These are phyloP conservation scores for Wickerhamiella domercqiae DNA, from an alignment of 805 yeast genomes.

Conservation along the genomic window DNA sequence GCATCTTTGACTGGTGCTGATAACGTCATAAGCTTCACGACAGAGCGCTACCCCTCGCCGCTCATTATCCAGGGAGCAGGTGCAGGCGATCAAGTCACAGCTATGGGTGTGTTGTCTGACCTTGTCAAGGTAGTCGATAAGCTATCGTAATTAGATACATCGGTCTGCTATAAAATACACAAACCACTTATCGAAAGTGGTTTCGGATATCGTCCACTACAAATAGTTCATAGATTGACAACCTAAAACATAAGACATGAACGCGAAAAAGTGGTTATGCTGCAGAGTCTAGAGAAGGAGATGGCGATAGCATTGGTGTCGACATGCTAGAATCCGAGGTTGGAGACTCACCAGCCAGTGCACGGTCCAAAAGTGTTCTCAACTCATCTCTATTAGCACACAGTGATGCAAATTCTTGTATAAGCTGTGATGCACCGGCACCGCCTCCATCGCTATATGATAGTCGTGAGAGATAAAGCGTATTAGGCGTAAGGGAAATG, in stretches of 20 bases:
- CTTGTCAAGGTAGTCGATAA: slow-evolving; percentile 72
- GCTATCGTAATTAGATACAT: background rate
- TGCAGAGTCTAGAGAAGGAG: too few species aligned
- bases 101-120: slow-evolving; percentile 89
- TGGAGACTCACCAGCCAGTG: background rate
- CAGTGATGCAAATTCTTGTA: slow-evolving; percentile 4
- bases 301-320: too few species aligned
- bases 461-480: slow-evolving; percentile 55
- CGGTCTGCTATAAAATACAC: too few species aligned
- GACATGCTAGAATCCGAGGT: background rate
- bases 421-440: slow-evolving; percentile 10
- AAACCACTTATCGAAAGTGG: too few species aligned
- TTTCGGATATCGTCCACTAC: too few species aligned
- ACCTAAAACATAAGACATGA: too few species aligned
- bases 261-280: too few species aligned
- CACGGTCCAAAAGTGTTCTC: slow-evolving; percentile 7
- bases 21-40: slow-evolving; percentile 81
- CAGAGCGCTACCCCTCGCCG: slow-evolving; percentile 87
- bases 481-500: slow-evolving; percentile 73
- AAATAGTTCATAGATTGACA: too few species aligned
- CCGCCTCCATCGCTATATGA: slow-evolving; percentile 7
- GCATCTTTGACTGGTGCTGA: slow-evolving; percentile 93
- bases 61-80: slow-evolving; percentile 95
- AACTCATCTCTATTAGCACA: slow-evolving; percentile 6
- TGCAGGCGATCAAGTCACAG: slow-evolving; percentile 64